Conservation (phyloP, 2,329 filamentous ascomycete species). For the Cytospora piceicola region DNA sequence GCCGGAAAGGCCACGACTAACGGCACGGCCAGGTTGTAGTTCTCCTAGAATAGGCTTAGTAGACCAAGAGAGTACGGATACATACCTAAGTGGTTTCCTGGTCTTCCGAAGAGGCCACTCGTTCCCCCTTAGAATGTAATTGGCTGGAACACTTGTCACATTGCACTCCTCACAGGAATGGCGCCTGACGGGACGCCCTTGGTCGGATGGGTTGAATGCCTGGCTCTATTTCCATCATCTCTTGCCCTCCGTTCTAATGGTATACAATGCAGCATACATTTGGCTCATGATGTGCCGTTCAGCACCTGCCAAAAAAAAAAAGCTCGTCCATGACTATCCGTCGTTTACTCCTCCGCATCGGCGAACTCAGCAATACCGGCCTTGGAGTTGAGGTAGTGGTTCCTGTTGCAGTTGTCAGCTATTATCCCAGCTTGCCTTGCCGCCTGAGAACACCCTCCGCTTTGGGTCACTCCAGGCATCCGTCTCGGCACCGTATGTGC, state of each 20-base stretch:
- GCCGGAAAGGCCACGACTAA: neutral
- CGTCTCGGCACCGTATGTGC: neutral
- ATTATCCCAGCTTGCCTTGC: neutral
- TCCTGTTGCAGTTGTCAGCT: constrained; percentile 53
- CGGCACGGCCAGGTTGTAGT: neutral
- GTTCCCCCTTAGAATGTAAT: neutral
- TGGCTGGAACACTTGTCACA: neutral
- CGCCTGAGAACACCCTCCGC: neutral
- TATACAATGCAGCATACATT: constrained; percentile 19
- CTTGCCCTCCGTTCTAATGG: constrained; percentile 19
- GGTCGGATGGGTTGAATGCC: constrained; percentile 5
- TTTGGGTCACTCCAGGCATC: neutral
- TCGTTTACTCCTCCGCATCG: constrained; percentile 47
- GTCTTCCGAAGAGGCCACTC: neutral
- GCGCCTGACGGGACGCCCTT: neutral
- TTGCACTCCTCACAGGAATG: neutral
- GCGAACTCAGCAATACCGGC: constrained; percentile 63
- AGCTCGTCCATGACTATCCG: neutral
- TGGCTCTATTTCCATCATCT: constrained; percentile 15
- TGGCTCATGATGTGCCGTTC: neutral
- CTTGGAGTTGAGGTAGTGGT: constrained; percentile 83
- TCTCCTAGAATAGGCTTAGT: neutral
- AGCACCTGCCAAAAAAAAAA: neutral
- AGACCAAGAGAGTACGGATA: neutral
- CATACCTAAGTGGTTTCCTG: neutral